phyloP scores from a whole-genome alignment of 331 rosid genomes.

The Prunus yedoensis region DNA sequence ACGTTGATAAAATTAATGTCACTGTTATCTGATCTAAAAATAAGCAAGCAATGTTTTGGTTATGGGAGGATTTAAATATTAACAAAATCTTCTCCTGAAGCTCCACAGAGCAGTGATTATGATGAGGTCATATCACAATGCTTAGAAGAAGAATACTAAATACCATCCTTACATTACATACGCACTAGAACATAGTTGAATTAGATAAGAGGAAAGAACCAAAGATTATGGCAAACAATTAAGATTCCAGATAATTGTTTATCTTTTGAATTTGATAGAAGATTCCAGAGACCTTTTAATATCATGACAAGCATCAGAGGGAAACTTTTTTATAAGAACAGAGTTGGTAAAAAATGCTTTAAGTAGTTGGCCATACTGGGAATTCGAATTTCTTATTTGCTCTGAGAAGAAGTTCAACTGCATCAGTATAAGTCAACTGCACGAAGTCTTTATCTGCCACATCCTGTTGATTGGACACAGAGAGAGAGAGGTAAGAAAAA shows the following conservation, averaged over 20 bases:
- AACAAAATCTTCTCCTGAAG: neutral
- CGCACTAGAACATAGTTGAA: neutral
- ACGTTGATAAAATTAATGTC: neutral
- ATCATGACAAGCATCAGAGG: neutral
- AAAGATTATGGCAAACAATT: neutral
- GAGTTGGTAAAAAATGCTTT: constrained; percentile 1
- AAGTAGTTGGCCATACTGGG: constrained; percentile 55
- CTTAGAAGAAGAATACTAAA: neutral
- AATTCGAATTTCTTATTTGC: constrained; percentile 90
- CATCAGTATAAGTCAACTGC: constrained; percentile 90
- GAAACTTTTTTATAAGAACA: neutral
- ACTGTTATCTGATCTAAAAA: neutral
- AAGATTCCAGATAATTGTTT: neutral
- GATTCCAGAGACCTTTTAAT: neutral
- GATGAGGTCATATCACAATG: neutral
- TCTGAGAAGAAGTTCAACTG: constrained; percentile 69
- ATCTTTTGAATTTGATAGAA: neutral
- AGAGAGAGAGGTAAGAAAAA: constrained; percentile 6
- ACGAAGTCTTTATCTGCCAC: constrained; percentile 73
- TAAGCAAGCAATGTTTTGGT: neutral
- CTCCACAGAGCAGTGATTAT: neutral
- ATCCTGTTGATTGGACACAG: constrained; percentile 49
- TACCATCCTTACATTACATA: neutral
- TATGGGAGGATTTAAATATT: neutral
- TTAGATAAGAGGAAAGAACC: neutral